phyloP scores from a whole-genome alignment of 768 basidiomycete species.

The Mycena epipterygia region DNA sequence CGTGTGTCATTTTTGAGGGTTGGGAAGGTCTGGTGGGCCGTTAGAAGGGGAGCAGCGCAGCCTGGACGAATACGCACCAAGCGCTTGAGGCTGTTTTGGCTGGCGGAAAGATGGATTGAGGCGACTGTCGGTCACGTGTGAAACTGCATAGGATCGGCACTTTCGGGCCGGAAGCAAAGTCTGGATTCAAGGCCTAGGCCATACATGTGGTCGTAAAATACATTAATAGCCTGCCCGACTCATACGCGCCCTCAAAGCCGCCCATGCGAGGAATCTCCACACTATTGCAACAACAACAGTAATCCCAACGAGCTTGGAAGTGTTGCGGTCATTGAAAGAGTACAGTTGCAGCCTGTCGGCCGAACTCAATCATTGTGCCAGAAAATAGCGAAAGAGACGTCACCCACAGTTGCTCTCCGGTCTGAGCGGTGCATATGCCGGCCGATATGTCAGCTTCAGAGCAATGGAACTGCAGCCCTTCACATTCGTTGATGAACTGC shows the following conservation, averaged over 20 bases:
- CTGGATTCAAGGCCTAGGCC: not conserved
- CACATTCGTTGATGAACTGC: conserved; percentile 36
- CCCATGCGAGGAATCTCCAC: conserved; percentile 35
- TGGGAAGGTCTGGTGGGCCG: conserved; percentile 33
- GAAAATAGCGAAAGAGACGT: not conserved
- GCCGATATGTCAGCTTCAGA: conserved; percentile 28
- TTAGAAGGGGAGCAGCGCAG: not conserved
- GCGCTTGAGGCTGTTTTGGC: conserved; percentile 28
- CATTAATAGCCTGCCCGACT: conserved; percentile 7
- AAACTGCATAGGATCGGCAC: no score
- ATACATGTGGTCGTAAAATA: no score
- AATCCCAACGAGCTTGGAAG: conserved; percentile 30
- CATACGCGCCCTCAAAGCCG: conserved; percentile 31
- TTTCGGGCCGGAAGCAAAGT: no score
- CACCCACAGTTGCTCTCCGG: conserved; percentile 33
- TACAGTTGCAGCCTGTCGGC: conserved; percentile 29
- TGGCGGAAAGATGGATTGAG: conserved; percentile 2
- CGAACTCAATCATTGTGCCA: not conserved
- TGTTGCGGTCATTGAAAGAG: conserved; percentile 34
- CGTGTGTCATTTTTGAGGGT: conserved; percentile 89
- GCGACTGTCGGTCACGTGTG: no score
- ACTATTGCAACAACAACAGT: conserved; percentile 18
- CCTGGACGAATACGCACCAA: conserved; percentile 9
- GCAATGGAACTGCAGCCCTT: conserved; percentile 36
- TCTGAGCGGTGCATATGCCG: conserved; percentile 33